These are phyloP conservation scores for Alnus rubra DNA, from an alignment of 306 rosid species.

Conservation along the genomic window DNA sequence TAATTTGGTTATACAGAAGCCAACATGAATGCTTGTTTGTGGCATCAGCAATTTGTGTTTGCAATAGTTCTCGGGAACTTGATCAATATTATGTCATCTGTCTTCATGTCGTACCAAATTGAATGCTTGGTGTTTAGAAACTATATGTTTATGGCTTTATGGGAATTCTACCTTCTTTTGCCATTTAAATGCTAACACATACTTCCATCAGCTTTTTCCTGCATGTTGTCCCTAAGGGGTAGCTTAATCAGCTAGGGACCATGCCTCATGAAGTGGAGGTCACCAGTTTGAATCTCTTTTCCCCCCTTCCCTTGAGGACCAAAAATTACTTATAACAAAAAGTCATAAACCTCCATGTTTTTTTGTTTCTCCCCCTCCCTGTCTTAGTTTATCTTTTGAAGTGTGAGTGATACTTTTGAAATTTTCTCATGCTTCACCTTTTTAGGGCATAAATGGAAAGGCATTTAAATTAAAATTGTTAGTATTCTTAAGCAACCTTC, in stretches of 20 bases:
- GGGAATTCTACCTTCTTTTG: not conserved
- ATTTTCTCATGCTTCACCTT: not conserved
- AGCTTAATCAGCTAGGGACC: too few relatives aligned
- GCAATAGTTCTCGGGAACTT: not conserved
- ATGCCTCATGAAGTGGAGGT: too few relatives aligned
- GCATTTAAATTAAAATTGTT: not conserved
- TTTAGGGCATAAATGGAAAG: not conserved
- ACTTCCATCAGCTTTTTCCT: not conserved
- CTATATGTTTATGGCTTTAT: slow-evolving; percentile 12
- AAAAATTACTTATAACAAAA: too few relatives aligned
- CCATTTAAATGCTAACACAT: not conserved
- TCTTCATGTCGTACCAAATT: not conserved
- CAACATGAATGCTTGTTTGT: not conserved
- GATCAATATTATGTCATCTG: not conserved
- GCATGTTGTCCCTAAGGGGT: not conserved
- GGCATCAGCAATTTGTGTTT: not conserved
- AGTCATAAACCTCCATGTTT: not conserved
- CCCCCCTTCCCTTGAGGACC: too few relatives aligned
- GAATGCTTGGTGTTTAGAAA: slow-evolving; percentile 12
- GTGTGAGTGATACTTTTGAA: slow-evolving; percentile 26
- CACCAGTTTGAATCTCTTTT: too few relatives aligned
- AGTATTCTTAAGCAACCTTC: not conserved
- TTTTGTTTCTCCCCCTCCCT: not conserved
- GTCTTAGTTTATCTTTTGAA: not conserved
- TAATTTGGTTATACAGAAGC: not conserved